Percentiles rank a stretch among this genome's conserved stretches.
phyloP scores from a whole-genome alignment of 441 rosid species.

The Syzygium syzygioides region DNA sequence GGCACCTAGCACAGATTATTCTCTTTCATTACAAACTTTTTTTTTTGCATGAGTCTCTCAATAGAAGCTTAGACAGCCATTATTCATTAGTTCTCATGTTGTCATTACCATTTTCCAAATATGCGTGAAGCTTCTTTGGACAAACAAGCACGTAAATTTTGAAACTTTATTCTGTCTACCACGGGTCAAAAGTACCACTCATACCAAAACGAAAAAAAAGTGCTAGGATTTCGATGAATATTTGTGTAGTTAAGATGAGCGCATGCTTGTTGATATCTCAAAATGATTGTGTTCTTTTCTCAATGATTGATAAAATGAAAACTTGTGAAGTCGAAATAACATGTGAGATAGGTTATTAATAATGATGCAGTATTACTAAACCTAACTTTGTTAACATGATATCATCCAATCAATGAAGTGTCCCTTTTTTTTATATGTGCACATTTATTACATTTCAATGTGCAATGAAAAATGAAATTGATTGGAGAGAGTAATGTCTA shows the following conservation, averaged over 20 bases:
- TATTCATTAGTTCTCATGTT: not conserved
- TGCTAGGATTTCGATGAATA: not conserved
- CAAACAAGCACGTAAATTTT: not conserved
- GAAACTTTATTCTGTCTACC: not conserved
- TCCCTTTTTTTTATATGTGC: not conserved
- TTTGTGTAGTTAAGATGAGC: not conserved
- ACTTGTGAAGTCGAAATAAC: not conserved
- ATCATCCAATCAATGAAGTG: not conserved
- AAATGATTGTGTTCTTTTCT: not conserved
- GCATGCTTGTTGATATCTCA: not conserved
- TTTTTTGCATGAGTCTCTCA: not conserved
- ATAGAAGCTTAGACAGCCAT: not conserved
- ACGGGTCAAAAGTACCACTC: not conserved
- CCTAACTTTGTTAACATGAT: not conserved
- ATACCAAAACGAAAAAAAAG: not conserved
- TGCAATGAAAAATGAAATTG: not conserved
- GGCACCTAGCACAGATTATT: not conserved
- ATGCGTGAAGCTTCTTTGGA: not conserved
- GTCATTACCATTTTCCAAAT: not conserved
- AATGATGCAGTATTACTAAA: not conserved
- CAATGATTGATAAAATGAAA: not conserved
- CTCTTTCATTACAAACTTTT: not conserved
- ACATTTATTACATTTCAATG: not conserved
- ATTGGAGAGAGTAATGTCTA: not conserved
- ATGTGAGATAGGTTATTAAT: not conserved